These are phyloP conservation scores for Incumbomyces delicatus DNA, from an alignment of 2,329 filamentous ascomycete species.

Conservation along the genomic window DNA sequence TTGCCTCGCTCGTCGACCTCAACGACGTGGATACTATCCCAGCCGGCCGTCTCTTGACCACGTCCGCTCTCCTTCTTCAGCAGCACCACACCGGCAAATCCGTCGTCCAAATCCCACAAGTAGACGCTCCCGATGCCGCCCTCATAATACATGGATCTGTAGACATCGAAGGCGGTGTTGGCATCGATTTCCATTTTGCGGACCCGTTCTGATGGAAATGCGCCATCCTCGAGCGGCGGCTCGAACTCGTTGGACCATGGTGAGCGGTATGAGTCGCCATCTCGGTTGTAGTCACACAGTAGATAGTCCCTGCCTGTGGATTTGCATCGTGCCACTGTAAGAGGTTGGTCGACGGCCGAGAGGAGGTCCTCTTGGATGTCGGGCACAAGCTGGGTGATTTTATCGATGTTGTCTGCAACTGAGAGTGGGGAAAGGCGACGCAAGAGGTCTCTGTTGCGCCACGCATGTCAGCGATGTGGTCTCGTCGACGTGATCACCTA, in stretches of 20 bases:
- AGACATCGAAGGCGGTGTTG: conserved; percentile 94
- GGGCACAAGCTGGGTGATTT: conserved; percentile 79
- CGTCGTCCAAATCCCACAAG: conserved; percentile 96
- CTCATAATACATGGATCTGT: conserved; percentile 85
- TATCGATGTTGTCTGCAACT: conserved; percentile 76
- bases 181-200: conserved; percentile 87
- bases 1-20: conserved; percentile 76
- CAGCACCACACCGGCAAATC: conserved; percentile 90
- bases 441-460: conserved; percentile 71
- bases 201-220: conserved; percentile 80
- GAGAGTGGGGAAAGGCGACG: conserved; percentile 93
- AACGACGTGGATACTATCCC: conserved; percentile 98
- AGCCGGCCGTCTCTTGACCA: conserved; percentile 53
- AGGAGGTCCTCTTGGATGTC: conserved; percentile 95
- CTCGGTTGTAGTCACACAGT: conserved; percentile 98
- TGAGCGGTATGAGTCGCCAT: conserved; percentile 93
- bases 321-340: conserved; percentile 74
- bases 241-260: conserved; percentile 99
- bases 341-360: conserved; percentile 91
- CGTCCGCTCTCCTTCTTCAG: conserved; percentile 76
- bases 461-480: conserved; percentile 13
- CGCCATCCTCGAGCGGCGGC: conserved; percentile 76
- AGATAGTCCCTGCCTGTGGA: conserved; percentile 91
- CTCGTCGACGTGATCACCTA: conserved; percentile 1
- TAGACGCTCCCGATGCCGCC: conserved; percentile 95